Base-by-base conservation (phyloP, 1,139 yeast genomes). In the Geotrichum aggregatum region DNA sequence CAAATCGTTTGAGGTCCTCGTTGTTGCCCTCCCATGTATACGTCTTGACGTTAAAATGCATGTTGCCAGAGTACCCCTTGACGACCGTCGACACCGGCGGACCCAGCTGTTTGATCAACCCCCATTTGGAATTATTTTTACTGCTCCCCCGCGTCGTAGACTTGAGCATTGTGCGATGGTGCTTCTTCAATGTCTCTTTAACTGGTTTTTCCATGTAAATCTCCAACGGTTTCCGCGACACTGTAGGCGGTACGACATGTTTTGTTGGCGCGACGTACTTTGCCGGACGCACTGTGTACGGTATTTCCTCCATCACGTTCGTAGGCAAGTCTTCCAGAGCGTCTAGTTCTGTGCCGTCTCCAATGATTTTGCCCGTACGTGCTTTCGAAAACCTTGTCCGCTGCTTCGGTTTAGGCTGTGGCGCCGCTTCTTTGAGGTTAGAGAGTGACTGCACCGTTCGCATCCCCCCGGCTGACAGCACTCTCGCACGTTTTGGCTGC, bases 21-120 rank as follows among this genome's bases (percentile, higher is more conserved):
- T 83, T 85, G 60, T 83, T 83, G 2, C 89, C 89, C 63, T 83
- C 88, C 89, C 89, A 83, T 40, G 69, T 67, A 54, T 73, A 74
- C 34, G 75, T 72, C 14, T 63, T 64, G 3, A 82, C 75, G 59
- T 83, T 81, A 59, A 74, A 82, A 48, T 70, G 74, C 89, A 83
- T 83, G 44, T 64, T 66, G 8, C 68, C 68, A 35, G 64, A 61
- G 49, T 61, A 61, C 13, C 67, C 70, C 48, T 56, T 56, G 24
- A 63, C 60, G n/a, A 57, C 55, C 16, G 56, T 56, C 8, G 56
- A 50, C 10, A 58, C 61, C 1, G 71, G 65, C 10, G 60, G 58
- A 11, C 68, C 71, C 44, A 71, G 56, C 36, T 69, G 70, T 50
- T 67, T 65, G 28, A 71, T 71, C 40, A 71, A 56, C 4, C 70